A percentile compares a stretch with the other conserved stretches of the same genome.
phyloP scores from a whole-genome alignment of 1,284 basidiomycete genomes.

The Boletellus deceptivus region DNA sequence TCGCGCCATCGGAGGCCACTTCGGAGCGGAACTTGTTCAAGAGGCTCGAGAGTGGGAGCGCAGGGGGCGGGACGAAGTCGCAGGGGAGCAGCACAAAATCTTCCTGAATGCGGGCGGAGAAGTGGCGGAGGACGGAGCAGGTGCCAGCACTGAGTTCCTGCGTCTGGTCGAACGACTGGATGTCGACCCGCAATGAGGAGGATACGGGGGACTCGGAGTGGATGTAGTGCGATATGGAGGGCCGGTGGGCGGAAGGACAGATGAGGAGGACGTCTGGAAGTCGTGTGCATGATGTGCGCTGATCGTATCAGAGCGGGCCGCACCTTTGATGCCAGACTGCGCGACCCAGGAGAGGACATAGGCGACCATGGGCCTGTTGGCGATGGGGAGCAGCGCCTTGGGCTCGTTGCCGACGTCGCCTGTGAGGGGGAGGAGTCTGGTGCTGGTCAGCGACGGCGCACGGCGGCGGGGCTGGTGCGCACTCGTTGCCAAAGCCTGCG shows the following conservation, averaged over 20 bases:
- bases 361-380: conserved; percentile 85
- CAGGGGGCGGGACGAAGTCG: conserved; percentile 80
- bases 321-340: conserved; percentile 81
- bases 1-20: conserved; percentile 57
- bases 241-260: conserved; percentile 73
- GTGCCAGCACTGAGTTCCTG: conserved; percentile 64
- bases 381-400: conserved; percentile 85
- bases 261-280: conserved; percentile 78
- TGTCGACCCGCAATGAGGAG: conserved; percentile 61
- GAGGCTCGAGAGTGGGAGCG: conserved; percentile 66
- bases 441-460: conserved; percentile 13
- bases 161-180: conserved; percentile 75
- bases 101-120: conserved; percentile 64
- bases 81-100: conserved; percentile 93
- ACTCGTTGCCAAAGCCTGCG: conserved; percentile 88
- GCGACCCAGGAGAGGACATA: conserved; percentile 86
- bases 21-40: conserved; percentile 83
- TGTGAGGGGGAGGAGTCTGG: conserved; percentile 69
- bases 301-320: conserved; percentile 18
- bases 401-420: conserved; percentile 72
- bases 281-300: conserved; percentile 4
- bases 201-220: conserved; percentile 62
- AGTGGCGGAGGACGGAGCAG: conserved; percentile 66
- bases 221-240: conserved; percentile 77
- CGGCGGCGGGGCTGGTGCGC: conserved; percentile 23